Evolutionary conservation across 2,329 filamentous ascomycete species (phyloP).

Genomic region (Shiraia bambusicola): DNA sequence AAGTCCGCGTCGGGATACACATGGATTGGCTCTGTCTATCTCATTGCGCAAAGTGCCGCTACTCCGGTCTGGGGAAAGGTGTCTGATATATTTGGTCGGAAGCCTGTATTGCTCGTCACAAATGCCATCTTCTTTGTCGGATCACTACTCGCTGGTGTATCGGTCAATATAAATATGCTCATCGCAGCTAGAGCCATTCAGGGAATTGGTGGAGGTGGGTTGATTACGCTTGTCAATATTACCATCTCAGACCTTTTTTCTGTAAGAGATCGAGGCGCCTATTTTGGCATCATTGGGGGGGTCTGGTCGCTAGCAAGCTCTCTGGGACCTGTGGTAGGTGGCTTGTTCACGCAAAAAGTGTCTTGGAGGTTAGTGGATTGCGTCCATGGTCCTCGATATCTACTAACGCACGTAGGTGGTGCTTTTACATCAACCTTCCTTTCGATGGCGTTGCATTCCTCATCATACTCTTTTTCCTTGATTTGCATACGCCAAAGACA

Average conservation of each 20-base stretch:
- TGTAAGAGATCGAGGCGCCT: slow-evolving; percentile 60
- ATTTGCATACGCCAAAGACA: slow-evolving; percentile 67
- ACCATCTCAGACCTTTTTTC: slow-evolving; percentile 64
- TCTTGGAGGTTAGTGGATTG: slow-evolving; percentile 58
- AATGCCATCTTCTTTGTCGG: slow-evolving; percentile 64
- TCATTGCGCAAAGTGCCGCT: slow-evolving; percentile 52
- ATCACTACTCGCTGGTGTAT: slow-evolving; percentile 61
- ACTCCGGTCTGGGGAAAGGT: slow-evolving; percentile 64
- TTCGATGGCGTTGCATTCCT: slow-evolving; percentile 61
- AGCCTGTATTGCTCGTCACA: slow-evolving; percentile 61
- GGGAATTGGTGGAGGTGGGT: slow-evolving; percentile 63
- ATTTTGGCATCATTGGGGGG: slow-evolving; percentile 65
- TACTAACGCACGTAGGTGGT: slow-evolving; percentile 36
- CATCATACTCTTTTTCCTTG: slow-evolving; percentile 61
- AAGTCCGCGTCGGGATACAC: slow-evolving; percentile 53
- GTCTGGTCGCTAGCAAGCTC: slow-evolving; percentile 67
- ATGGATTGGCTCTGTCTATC: slow-evolving; percentile 57
- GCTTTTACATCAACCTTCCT: slow-evolving; percentile 64
- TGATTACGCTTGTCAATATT: slow-evolving; percentile 66
- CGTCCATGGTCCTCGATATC: background rate
- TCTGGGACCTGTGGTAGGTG: slow-evolving; percentile 68
- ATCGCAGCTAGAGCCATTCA: slow-evolving; percentile 63
- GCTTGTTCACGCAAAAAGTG: slow-evolving; percentile 63
- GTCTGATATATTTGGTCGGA: slow-evolving; percentile 68
- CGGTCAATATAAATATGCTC: slow-evolving; percentile 62